These are phyloP conservation scores for Phalaenopsis aphrodite DNA, from an alignment of 106 monocot species.

Conservation along the genomic window DNA sequence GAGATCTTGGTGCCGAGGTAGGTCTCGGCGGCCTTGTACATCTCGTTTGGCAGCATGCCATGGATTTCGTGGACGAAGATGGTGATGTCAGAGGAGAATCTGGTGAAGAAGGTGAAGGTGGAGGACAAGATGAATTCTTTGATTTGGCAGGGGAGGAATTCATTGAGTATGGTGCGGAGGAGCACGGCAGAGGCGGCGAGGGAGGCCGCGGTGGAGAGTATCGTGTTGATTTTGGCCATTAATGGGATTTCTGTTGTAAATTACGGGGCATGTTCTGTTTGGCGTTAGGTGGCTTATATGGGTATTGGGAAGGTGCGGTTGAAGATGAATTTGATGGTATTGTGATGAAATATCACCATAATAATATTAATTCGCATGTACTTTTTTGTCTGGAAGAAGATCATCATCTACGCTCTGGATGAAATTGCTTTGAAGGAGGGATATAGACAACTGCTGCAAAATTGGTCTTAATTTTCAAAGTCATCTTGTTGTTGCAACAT, in stretches of 20 bases:
- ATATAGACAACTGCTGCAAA: too few species aligned
- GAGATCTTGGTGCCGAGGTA: conserved; percentile 25
- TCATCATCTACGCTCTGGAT: too few species aligned
- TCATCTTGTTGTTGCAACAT: too few species aligned
- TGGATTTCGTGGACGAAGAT: conserved; percentile 20
- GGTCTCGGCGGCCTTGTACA: conserved; percentile 13
- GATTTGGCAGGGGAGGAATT: conserved; percentile 18
- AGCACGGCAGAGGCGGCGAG: conserved; percentile 17
- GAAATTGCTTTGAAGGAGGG: too few species aligned
- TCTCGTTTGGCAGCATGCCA: conserved; percentile 3
- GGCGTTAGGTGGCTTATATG: too few species aligned
- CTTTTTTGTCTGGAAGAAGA: too few species aligned
- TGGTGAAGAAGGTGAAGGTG: background rate
- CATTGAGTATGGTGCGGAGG: conserved; percentile 17
- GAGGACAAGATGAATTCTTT: conserved; percentile 3
- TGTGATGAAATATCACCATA: too few species aligned
- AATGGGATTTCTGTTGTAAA: background rate
- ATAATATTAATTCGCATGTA: too few species aligned
- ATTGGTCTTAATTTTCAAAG: too few species aligned
- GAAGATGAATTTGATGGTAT: too few species aligned
- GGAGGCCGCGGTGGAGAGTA: conserved; percentile 12
- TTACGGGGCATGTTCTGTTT: too few species aligned
- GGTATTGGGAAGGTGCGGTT: too few species aligned
- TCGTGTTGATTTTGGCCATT: background rate
- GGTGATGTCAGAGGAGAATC: conserved; percentile 9